Base-by-base conservation (phyloP, 768 basidiomycete species). In the Lentinula aciculospora region DNA sequence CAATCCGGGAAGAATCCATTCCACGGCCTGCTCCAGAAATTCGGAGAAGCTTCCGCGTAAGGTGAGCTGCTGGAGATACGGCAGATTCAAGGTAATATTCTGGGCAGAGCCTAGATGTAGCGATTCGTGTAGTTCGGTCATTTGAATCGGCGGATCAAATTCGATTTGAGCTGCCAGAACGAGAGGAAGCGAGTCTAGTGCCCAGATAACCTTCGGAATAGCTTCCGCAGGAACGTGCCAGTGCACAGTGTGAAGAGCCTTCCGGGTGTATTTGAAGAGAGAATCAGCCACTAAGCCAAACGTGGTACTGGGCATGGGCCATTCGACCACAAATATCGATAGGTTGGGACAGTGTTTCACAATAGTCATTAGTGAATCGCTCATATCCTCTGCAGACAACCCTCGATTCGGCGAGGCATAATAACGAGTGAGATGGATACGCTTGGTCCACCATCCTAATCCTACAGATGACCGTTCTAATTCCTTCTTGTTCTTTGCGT, bases 311-410 rank as follows among this genome's bases (percentile, higher is more conserved):
- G 78, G 74, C 72, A 90, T 75, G 0, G 87, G 81, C 72, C 81
- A 83, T 60, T 88, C 85, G 44, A 88, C 70, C 34, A 88, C 75
- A 69, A 90, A 88, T 7, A 88, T 82, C 61, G 88, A 81, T 50
- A 91, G 81, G 62, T 89, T 89, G 3, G 86, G 85, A 60, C 85
- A 88, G 56, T 81, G 86, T 12, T 71, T 70, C 31, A 90, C 79
- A 57, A 89, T 76, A 27, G 81, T 75, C 8, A 81, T 70, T 21
- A 92, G 74, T 0, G 83, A 78, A 25, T 73, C 71, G 63, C 84
- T 79, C 27, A 84, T 72, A 31, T 81, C 75, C 9, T 77, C 72
- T 63, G 81, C 71, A 5, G 77, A 75, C 2, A 74, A 68, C 4
- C 70, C 73, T 8, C 69, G 74, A 5, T 71, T 72, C 29, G 64